A percentile compares a stretch with the other conserved stretches of the same genome.
These are phyloP conservation scores for Oidiodendron maius DNA, from an alignment of 495 filamentous ascomycete species.

Conservation along the genomic window DNA sequence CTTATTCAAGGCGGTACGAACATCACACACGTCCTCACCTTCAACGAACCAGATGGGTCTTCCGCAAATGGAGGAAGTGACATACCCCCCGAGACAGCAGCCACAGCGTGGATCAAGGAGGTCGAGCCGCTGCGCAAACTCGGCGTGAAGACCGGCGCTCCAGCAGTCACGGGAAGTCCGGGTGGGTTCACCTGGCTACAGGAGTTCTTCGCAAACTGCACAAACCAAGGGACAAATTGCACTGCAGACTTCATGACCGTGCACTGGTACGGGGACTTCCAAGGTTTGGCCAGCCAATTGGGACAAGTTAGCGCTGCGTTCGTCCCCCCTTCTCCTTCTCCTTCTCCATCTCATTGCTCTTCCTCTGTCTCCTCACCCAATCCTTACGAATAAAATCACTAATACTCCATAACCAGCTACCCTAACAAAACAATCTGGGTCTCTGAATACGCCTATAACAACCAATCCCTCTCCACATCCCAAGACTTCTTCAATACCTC, in stretches of 20 bases:
- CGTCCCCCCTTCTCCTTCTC: conserved; percentile 15
- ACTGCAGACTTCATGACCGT: conserved; percentile 66
- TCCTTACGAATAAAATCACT: conserved; percentile 1
- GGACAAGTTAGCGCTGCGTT: conserved; percentile 50
- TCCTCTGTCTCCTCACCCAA: neutral
- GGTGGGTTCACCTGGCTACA: conserved; percentile 58
- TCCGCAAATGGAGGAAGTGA: conserved; percentile 48
- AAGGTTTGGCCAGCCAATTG: conserved; percentile 64
- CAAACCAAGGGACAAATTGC: conserved; percentile 42
- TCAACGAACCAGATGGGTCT: conserved; percentile 69
- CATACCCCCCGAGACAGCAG: conserved; percentile 50
- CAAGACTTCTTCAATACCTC: conserved; percentile 61
- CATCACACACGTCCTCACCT: conserved; percentile 59
- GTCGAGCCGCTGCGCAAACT: conserved; percentile 56
- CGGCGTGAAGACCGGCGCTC: conserved; percentile 52
- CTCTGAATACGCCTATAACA: conserved; percentile 60
- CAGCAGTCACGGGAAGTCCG: conserved; percentile 49
- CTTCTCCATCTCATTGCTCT: neutral
- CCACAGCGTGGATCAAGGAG: conserved; percentile 57
- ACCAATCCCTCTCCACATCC: conserved; percentile 41
- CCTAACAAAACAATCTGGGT: conserved; percentile 61
- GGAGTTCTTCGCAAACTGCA: conserved; percentile 51
- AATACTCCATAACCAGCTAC: conserved; percentile 33
- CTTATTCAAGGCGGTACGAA: conserved; percentile 48
- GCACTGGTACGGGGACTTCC: conserved; percentile 76